Percentiles rank a stretch among this genome's conserved stretches.
Evolutionary conservation across 352 stramenopile species (phyloP).

Genomic region (Phytopythium montanum): DNA sequence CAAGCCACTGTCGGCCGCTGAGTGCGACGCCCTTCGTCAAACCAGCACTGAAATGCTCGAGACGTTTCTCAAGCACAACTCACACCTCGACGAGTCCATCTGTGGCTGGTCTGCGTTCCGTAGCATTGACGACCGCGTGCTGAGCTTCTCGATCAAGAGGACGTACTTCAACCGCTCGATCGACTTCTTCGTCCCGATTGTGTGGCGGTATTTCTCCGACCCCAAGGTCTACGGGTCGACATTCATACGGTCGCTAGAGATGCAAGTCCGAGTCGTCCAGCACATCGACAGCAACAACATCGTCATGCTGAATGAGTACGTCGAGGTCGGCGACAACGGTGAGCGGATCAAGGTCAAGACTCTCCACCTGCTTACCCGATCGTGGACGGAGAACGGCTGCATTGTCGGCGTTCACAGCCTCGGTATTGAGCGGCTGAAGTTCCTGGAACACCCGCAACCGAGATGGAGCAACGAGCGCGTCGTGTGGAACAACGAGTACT

Average conservation of each 20-base stretch:
- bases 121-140: neutral
- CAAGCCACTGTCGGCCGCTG: neutral
- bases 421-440: neutral
- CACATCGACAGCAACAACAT: neutral
- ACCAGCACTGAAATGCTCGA: no score
- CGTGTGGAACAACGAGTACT: constrained; percentile 3
- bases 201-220: neutral
- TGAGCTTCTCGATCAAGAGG: neutral
- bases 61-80: neutral
- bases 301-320: constrained; percentile 2
- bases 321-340: neutral
- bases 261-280: constrained; percentile 4
- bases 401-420: neutral
- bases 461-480: neutral
- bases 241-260: neutral
- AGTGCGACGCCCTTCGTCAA: neutral
- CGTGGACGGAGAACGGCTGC: neutral
- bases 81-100: neutral
- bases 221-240: neutral
- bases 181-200: neutral
- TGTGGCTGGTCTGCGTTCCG: neutral
- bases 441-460: neutral
- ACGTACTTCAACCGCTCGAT: neutral
- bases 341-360: constrained; percentile 5
- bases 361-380: neutral